Conservation (phyloP, 2,329 filamentous ascomycete species). For the Paraphaeosphaeria sporulosa region DNA sequence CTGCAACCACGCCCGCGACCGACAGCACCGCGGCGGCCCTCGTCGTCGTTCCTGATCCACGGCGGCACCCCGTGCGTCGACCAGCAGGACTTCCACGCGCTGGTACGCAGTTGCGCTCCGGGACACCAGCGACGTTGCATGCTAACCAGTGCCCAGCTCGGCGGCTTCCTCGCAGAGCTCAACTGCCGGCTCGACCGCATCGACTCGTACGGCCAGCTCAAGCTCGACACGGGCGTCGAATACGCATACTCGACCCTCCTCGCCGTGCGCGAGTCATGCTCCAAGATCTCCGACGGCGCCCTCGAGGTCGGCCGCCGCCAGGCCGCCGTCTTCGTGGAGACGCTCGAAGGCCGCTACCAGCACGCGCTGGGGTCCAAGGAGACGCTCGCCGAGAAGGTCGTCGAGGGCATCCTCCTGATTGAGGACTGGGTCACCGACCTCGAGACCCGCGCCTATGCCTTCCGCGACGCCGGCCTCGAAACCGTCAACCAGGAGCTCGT, state of each 20-base stretch:
- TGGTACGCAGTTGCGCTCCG: conserved; percentile 30
- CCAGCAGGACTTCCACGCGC: conserved; percentile 56
- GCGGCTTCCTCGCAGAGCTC: conserved; percentile 83
- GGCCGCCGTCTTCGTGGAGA: conserved; percentile 90
- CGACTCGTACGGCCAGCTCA: conserved; percentile 84
- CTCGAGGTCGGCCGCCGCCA: conserved; percentile 85
- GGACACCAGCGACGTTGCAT: too few relatives aligned
- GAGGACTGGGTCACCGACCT: conserved; percentile 87
- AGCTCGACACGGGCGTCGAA: conserved; percentile 82
- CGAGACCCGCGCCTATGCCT: conserved; percentile 80
- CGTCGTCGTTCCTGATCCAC: conserved; percentile 8
- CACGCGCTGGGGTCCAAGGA: conserved; percentile 84
- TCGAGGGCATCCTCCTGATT: conserved; percentile 84
- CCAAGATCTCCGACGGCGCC: conserved; percentile 87
- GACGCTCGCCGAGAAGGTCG: conserved; percentile 89
- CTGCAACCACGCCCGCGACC: conserved; percentile 53
- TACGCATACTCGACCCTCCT: conserved; percentile 86
- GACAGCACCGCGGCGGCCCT: conserved; percentile 48
- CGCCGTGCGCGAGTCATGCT: conserved; percentile 86
- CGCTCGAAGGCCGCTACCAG: conserved; percentile 85
- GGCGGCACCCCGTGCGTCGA: conserved; percentile 51
- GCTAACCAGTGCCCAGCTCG: conserved; percentile 61
- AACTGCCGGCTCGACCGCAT: conserved; percentile 87
- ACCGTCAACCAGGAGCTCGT: conserved; percentile 82
- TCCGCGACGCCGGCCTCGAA: conserved; percentile 79